A percentile compares a stretch with the other conserved stretches of the same genome.
Evolutionary conservation across 2,329 filamentous ascomycete genomes (phyloP).

Genomic region (Simplicillium sp.): DNA sequence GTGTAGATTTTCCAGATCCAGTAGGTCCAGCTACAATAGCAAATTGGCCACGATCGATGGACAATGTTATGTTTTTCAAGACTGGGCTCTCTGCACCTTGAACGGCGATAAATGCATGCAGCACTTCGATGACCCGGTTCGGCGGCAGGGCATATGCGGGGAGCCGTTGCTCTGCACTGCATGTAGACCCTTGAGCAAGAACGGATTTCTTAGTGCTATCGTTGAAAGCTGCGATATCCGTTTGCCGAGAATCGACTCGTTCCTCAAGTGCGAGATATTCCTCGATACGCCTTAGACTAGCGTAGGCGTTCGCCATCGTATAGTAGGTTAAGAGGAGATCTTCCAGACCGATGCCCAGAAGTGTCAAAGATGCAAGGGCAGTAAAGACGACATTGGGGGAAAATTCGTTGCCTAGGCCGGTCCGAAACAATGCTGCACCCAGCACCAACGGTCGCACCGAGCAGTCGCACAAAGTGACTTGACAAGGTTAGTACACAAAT

Average conservation of each 20-base stretch:
- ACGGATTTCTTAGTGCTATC: no score
- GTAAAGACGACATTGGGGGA: background rate
- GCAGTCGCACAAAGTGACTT: background rate
- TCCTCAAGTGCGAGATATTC: background rate
- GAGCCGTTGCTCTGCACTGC: no score
- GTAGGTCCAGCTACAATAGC: background rate
- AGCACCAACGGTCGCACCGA: background rate
- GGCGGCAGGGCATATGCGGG: no score
- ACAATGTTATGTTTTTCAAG: no score
- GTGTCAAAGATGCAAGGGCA: background rate
- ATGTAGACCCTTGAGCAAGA: no score
- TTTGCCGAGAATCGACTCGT: background rate
- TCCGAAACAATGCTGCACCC: background rate
- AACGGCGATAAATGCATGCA: no score
- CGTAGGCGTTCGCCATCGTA: background rate
- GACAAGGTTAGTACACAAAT: background rate
- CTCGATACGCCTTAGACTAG: background rate
- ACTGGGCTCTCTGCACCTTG: no score
- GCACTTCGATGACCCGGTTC: no score
- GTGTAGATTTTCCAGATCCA: background rate
- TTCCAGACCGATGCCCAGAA: background rate
- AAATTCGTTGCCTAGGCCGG: background rate
- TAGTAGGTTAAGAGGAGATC: background rate
- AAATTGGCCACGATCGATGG: background rate
- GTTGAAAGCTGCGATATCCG: no score